These are phyloP conservation scores for Leishmania gerbilli DNA, from an alignment of 208 protist species.

Conservation along the genomic window DNA sequence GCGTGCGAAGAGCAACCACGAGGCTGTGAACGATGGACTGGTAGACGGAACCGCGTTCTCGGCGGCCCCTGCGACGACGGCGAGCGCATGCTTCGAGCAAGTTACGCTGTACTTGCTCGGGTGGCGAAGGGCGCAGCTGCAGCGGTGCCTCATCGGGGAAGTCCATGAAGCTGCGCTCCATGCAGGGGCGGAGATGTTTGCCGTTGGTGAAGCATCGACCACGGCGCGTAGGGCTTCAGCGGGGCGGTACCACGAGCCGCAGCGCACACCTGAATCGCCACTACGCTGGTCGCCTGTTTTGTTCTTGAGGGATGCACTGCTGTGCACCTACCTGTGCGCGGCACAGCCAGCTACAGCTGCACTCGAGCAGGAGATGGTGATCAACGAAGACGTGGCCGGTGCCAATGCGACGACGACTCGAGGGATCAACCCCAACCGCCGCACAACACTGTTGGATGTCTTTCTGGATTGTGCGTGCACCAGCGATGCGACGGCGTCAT, in stretches of 20 bases:
- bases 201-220: neutral
- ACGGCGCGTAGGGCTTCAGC: neutral
- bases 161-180: neutral
- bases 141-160: constrained; percentile 4
- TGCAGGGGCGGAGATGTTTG: neutral
- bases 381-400: neutral
- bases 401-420: neutral
- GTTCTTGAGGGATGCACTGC: constrained; percentile 29
- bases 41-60: neutral
- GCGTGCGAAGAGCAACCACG: neutral
- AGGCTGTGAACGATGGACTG: neutral
- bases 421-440: neutral
- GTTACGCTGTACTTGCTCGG: constrained; percentile 17
- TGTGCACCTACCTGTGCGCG: constrained; percentile 5
- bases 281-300: constrained; percentile 34
- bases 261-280: neutral
- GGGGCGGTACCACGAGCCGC: neutral
- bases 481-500: neutral
- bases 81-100: constrained; percentile 10
- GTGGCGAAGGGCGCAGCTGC: constrained; percentile 22
- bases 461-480: neutral
- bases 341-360: neutral
- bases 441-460: constrained; percentile 6
- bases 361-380: neutral
- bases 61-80: neutral